phyloP scores from a whole-genome alignment of 768 basidiomycete species.

The Russula brevipes region DNA sequence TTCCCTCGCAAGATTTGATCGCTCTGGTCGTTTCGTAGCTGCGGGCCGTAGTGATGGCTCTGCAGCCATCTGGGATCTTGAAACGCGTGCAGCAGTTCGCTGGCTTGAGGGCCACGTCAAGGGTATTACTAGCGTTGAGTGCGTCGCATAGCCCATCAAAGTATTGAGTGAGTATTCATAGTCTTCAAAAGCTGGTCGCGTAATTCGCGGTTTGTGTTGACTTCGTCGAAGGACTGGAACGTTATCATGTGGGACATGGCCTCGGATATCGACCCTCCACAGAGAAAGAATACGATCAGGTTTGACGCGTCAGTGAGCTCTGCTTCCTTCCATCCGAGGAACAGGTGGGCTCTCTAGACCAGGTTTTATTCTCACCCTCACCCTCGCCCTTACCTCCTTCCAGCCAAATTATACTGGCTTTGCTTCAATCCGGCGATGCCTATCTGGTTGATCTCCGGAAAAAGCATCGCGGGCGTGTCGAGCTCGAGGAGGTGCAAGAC shows the following conservation, averaged over 20 bases:
- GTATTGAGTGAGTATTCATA: constrained; percentile 20
- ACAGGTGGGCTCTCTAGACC: constrained; percentile 47
- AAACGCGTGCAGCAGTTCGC: constrained; percentile 76
- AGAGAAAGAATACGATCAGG: constrained; percentile 67
- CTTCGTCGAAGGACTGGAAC: constrained; percentile 93
- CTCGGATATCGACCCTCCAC: constrained; percentile 61
- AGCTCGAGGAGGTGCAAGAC: constrained; percentile 57
- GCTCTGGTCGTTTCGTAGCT: constrained; percentile 81
- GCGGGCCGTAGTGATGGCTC: constrained; percentile 76
- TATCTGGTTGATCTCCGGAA: constrained; percentile 77
- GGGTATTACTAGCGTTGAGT: constrained; percentile 83
- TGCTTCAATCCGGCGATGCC: constrained; percentile 75
- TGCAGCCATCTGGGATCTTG: constrained; percentile 87
- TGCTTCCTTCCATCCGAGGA: constrained; percentile 87
- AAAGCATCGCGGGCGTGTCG: constrained; percentile 54
- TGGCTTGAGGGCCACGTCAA: constrained; percentile 91
- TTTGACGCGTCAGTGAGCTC: constrained; percentile 85
- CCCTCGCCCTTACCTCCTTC: constrained; percentile 1
- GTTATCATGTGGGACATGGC: constrained; percentile 91
- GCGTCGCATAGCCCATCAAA: constrained; percentile 34
- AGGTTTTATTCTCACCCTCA: background rate
- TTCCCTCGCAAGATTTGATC: constrained; percentile 77
- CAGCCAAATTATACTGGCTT: constrained; percentile 76
- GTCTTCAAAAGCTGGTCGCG: constrained; percentile 74
- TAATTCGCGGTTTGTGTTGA: constrained; percentile 87